Base-by-base conservation (phyloP, 2,329 filamentous ascomycete genomes). In the Purpureocillium lavendulum region DNA sequence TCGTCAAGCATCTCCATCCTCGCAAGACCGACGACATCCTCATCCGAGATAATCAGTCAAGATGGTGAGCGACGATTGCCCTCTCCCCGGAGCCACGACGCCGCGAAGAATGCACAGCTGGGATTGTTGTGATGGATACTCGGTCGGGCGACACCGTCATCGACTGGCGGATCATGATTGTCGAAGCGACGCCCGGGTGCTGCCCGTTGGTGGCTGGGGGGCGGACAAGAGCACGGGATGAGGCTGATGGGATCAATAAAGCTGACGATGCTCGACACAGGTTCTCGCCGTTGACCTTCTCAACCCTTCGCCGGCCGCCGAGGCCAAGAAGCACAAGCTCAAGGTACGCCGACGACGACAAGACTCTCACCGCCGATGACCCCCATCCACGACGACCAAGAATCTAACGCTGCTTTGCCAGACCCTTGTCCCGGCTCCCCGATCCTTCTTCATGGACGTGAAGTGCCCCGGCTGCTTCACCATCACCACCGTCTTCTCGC, bases 381-480 rank as follows among this genome's bases (percentile, higher is more conserved):
- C 40, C 41, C 42, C 41, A 39, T 44, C 30, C 37, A 44, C 45
- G 41, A 48, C 32, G 30, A 16, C 16, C 35, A 10, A 30, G 13
- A 10, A 43, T 48, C 49, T 53, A 49, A 60, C 46, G 40, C 38
- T 30, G 4, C 26, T 13, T 35, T 14, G 40, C 48, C 56, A 94
- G 88, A 88, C 80, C 57, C 86, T 98, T 61, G 92, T 98, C 67
- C 92, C 92, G 62, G 84, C 80, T 55, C 92, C 92, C 62, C 87
- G 92, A 70, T 97, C 90, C 57, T 98, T 97, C 86, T 98, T 98
- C 87, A 98, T 98, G 92, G 92, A 98, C 69, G 92, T 98, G 79
- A 98, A 98, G 85, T 98, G 92, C 86, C 92, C 92, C 69, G 92
- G 92, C 64, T 98, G 92, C 87, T 98, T 97, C 84, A 96, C 89